Percentiles rank a stretch among this genome's conserved stretches.
Conservation (phyloP, 768 basidiomycete species). For the Sarcodon aspratus region DNA sequence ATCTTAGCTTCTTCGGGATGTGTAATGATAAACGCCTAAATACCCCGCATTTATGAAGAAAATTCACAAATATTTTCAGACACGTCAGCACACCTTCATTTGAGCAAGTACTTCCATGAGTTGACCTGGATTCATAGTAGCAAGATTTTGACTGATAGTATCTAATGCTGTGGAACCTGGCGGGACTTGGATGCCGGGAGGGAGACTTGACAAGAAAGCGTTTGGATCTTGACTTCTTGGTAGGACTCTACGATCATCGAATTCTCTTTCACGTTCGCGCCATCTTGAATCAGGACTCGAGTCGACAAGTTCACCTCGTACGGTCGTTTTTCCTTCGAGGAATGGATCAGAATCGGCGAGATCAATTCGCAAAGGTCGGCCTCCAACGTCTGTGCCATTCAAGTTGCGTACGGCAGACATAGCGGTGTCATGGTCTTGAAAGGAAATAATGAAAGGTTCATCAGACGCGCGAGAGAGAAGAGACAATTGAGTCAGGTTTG, state of each 20-base stretch:
- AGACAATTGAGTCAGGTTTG: not conserved
- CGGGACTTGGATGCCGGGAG: constrained; percentile 64
- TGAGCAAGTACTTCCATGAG: constrained; percentile 92
- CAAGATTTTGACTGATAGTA: constrained; percentile 77
- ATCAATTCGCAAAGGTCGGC: constrained; percentile 88
- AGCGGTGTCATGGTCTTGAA: constrained; percentile 88
- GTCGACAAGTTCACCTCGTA: constrained; percentile 72
- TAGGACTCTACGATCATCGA: constrained; percentile 2
- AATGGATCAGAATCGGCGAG: constrained; percentile 89
- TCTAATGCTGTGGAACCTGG: constrained; percentile 68
- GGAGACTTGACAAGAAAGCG: constrained; percentile 55
- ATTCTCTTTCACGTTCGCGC: constrained; percentile 34
- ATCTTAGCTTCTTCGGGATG: constrained; percentile 83
- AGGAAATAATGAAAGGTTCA: not conserved
- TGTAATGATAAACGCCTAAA: constrained; percentile 82
- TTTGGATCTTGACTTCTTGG: constrained; percentile 4
- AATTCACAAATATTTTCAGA: not conserved
- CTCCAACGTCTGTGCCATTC: constrained; percentile 86
- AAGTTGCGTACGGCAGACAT: constrained; percentile 92
- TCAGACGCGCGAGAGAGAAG: not conserved
- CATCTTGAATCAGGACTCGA: constrained; percentile 46
- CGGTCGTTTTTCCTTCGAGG: constrained; percentile 83
- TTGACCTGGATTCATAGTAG: constrained; percentile 71
- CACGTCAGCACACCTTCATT: constrained; percentile 70
- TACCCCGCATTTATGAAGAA: not conserved